Conservation (phyloP, 352 stramenopile species). For the Pythium insidiosum region DNA sequence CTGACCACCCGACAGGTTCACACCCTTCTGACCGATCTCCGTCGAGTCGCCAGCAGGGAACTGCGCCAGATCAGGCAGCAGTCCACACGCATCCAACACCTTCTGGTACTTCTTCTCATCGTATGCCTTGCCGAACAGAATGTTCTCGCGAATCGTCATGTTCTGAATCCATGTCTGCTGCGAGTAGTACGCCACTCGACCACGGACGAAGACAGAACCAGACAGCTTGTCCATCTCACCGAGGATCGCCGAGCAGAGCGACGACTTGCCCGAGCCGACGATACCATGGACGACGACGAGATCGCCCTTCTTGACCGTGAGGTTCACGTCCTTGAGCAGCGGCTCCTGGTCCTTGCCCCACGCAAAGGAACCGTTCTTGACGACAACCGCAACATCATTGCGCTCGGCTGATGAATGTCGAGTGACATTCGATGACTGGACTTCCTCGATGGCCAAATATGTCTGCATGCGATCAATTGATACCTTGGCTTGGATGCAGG, state of each 20-base stretch:
- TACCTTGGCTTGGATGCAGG: conserved; percentile 14
- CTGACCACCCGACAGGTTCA: conserved; percentile 92
- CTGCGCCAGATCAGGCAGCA: conserved; percentile 77
- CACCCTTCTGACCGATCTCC: conserved; percentile 93
- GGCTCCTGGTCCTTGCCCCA: conserved; percentile 17
- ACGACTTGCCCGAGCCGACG: conserved; percentile 41
- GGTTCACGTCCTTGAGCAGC: conserved; percentile 37
- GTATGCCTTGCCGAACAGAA: conserved; percentile 85
- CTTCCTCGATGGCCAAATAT: conserved; percentile 17
- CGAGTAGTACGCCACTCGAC: conserved; percentile 45
- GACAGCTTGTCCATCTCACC: conserved; percentile 67
- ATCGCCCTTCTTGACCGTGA: conserved; percentile 23
- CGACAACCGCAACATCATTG: conserved; percentile 12
- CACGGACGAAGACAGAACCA: conserved; percentile 28
- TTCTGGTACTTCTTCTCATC: conserved; percentile 35
- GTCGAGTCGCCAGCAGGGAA: conserved; percentile 84
- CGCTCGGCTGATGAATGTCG: too few relatives aligned
- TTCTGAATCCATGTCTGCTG: conserved; percentile 93
- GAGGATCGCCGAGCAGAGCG: too few relatives aligned
- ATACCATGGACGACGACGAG: conserved; percentile 36
- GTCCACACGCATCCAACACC: conserved; percentile 64
- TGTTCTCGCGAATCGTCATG: conserved; percentile 90
- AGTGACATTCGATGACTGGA: too few relatives aligned
- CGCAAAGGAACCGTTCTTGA: conserved; percentile 24
- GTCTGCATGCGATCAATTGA: conserved; percentile 17